phyloP scores from a whole-genome alignment of 768 basidiomycete genomes.

The Xanthoconium purpureum region DNA sequence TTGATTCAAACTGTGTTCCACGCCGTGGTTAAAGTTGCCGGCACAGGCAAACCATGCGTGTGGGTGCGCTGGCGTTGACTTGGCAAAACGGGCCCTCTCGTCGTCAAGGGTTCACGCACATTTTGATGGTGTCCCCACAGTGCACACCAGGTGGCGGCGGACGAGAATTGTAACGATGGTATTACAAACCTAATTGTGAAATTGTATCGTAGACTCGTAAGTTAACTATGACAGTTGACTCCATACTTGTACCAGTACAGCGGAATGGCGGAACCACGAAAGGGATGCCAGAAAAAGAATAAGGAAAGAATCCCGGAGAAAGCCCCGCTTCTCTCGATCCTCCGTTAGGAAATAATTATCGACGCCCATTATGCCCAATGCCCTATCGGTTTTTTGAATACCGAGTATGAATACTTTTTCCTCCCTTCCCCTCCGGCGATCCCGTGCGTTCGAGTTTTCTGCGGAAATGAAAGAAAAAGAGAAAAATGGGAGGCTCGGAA shows the following conservation, averaged over 20 bases:
- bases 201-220: too few relatives aligned
- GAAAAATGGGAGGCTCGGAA: not conserved
- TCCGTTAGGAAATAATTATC: slow-evolving; percentile 23
- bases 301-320: slow-evolving; percentile 10
- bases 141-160: too few relatives aligned
- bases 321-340: slow-evolving; percentile 16
- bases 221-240: too few relatives aligned
- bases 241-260: not conserved
- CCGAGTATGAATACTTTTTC: slow-evolving; percentile 14
- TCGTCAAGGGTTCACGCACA: slow-evolving; percentile 1
- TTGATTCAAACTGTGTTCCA: slow-evolving; percentile 3
- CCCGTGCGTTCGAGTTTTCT: too few relatives aligned
- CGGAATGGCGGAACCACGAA: not conserved
- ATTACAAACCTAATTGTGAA: too few relatives aligned
- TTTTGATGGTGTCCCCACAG: not conserved
- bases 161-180: not conserved
- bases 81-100: not conserved
- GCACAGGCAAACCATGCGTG: not conserved
- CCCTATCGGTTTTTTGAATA: not conserved
- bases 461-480: not conserved
- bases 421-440: not conserved
- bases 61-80: too few relatives aligned
- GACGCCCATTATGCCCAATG: slow-evolving; percentile 12
- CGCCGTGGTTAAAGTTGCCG: not conserved
- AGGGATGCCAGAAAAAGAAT: not conserved